Base-by-base conservation (phyloP, 805 yeast species). In the Wickerhamomyces ciferrii region DNA sequence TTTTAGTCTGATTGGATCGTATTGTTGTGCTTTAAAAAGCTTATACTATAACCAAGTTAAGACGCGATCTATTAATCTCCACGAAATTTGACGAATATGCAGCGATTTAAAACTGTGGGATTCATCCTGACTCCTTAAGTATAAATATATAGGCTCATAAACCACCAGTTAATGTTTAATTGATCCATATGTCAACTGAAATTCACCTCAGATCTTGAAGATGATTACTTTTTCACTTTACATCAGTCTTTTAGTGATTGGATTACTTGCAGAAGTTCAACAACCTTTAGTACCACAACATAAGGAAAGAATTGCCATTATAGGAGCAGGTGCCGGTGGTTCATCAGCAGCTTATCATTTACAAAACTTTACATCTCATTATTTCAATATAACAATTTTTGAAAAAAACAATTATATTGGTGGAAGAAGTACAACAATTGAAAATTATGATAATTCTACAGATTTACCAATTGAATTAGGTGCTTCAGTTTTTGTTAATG, bases 321-420 rank as follows among this genome's bases (percentile, higher is more conserved):
- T 72, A 25, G 81, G 81, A 2, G 76, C 79, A 0, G 81, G 81
- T 3, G 71, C 81, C 3, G 78, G 75, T 10, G 81, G 81, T 1
- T 58, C 78, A 1, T 59, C 75, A 3, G 63, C 73, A n/a, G 73
- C 80, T 3, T 69, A 72, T 50, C 65, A 75, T 47, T 60, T 75
- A 15, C 69, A 71, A 35, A 66, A 63, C 41, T 73, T 55, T 51
- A 61, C 73, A 1, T 53, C 61, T 27, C 50, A 55, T 41, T 48
- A 49, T 0, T 70, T 53, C 48, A 62, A 74, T 42, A 61, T 76
- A 42, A 70, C 75, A 0, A 55, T 76, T 1, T 75, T 64, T 53
- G 81, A 76, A 38, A 48, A 54, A 18, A 62, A 61, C 27, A 53
- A 51, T 10, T 65, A 69, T 47, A 50, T 75, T 27, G 81, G 81